Evolutionary conservation across 345 rosid species (phyloP).

Genomic region (Salix dunnii): DNA sequence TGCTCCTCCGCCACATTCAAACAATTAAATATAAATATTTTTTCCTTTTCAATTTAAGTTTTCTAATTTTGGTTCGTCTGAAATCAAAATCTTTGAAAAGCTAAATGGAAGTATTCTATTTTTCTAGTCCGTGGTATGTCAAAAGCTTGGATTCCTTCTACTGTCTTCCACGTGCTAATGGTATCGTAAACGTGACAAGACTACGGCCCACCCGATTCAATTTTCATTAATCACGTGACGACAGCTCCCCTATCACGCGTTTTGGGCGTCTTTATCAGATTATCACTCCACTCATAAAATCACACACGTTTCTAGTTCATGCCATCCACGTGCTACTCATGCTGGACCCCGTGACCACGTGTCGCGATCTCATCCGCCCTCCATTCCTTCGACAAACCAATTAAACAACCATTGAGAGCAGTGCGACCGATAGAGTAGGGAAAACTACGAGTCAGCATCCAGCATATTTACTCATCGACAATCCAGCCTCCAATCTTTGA

Average conservation of each 20-base stretch:
- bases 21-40: too few species aligned
- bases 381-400: neutral
- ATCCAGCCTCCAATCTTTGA: neutral
- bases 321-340: conserved; percentile 22
- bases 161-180: neutral
- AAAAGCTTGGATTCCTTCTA: neutral
- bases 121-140: too few species aligned
- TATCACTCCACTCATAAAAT: neutral
- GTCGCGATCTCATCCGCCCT: neutral
- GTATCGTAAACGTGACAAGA: neutral
- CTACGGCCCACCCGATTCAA: neutral
- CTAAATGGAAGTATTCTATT: neutral
- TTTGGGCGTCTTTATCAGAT: conserved; percentile 10
- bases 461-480: too few species aligned
- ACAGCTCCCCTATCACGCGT: conserved; percentile 26
- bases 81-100: neutral
- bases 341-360: conserved; percentile 4
- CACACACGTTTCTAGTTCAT: conserved; percentile 17
- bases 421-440: too few species aligned
- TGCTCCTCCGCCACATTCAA: too few species aligned
- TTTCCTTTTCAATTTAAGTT: too few species aligned
- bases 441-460: neutral
- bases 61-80: neutral
- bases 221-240: conserved; percentile 4
- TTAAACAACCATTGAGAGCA: neutral